phyloP scores from a whole-genome alignment of 805 yeast genomes.

The Hanseniaspora singularis region DNA sequence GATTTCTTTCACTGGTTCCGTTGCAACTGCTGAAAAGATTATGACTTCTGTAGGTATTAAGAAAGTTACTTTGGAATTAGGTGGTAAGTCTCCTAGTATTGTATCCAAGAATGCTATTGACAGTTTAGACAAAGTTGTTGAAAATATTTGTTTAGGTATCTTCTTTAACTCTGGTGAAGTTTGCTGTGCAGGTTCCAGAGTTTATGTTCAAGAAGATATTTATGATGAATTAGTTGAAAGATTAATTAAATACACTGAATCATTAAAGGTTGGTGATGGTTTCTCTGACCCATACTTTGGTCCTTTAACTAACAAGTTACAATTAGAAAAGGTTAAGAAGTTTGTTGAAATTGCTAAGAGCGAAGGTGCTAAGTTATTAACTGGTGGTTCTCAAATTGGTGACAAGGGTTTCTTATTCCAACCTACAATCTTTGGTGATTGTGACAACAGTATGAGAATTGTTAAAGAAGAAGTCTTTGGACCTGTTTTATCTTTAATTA shows the following conservation, averaged over 20 bases:
- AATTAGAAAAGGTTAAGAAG: slow-evolving; percentile 50
- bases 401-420: slow-evolving; percentile 57
- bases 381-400: slow-evolving; percentile 74
- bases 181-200: slow-evolving; percentile 85
- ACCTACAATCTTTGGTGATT: slow-evolving; percentile 84
- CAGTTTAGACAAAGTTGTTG: slow-evolving; percentile 51
- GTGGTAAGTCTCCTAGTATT: slow-evolving; percentile 84
- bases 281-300: slow-evolving; percentile 65
- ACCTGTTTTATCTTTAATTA: slow-evolving; percentile 68
- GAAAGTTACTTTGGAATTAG: slow-evolving; percentile 73
- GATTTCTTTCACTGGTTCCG: slow-evolving; percentile 82
- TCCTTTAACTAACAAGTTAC: slow-evolving; percentile 60
- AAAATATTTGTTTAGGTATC: slow-evolving; percentile 60
- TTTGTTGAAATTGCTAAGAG: slow-evolving; percentile 51
- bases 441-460: slow-evolving; percentile 57
- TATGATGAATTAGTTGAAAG: slow-evolving; percentile 55
- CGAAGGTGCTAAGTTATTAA: slow-evolving; percentile 58
- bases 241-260: slow-evolving; percentile 39
- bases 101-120: slow-evolving; percentile 58
- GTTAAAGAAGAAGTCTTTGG: slow-evolving; percentile 88
- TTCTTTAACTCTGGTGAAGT: slow-evolving; percentile 86
- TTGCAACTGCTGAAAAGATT: slow-evolving; percentile 66
- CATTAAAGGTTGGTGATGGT: slow-evolving; percentile 64
- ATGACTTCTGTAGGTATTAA: slow-evolving; percentile 66
- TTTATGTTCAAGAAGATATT: slow-evolving; percentile 63